A percentile compares a stretch with the other conserved stretches of the same genome.
Conservation (phyloP, 495 filamentous ascomycete species). For the Tuber brumale region DNA sequence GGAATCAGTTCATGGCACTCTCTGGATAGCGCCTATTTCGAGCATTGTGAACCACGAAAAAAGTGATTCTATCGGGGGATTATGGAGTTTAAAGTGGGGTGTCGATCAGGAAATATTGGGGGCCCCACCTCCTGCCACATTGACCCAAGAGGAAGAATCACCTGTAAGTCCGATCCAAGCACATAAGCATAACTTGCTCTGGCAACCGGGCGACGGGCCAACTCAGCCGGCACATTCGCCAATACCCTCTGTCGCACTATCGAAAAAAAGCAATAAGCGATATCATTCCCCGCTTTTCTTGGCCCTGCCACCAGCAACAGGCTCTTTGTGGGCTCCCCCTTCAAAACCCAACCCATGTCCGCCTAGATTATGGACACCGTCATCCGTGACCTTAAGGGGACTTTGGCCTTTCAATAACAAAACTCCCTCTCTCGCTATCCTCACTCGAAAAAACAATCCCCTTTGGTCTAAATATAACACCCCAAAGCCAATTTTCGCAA, state of each 20-base stretch:
- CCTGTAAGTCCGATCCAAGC: background rate
- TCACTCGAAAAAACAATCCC: conserved; percentile 12
- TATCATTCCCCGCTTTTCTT: conserved; percentile 35
- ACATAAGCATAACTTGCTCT: conserved; percentile 13
- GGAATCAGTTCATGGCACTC: conserved; percentile 16
- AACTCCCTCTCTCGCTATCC: conserved; percentile 5
- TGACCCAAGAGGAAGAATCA: background rate
- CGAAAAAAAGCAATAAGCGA: conserved; percentile 23
- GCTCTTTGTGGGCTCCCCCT: conserved; percentile 16
- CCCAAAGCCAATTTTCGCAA: background rate
- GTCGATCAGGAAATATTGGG: background rate
- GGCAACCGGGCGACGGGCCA: conserved; percentile 25
- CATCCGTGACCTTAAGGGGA: conserved; percentile 14
- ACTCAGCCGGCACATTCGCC: conserved; percentile 18
- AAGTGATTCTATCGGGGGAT: background rate
- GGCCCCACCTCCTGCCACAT: background rate
- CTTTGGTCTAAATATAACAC: conserved; percentile 23
- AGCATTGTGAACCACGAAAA: background rate
- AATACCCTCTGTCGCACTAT: conserved; percentile 14
- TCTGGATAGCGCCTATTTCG: background rate
- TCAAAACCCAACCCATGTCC: conserved; percentile 18
- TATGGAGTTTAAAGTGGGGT: background rate
- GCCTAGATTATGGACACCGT: conserved; percentile 15
- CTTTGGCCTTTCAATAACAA: conserved; percentile 13
- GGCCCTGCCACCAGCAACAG: conserved; percentile 13